A percentile compares a stretch with the other conserved stretches of the same genome.
Conservation (phyloP, 2,329 filamentous ascomycete genomes). For the Aureobasidium uvarum region DNA sequence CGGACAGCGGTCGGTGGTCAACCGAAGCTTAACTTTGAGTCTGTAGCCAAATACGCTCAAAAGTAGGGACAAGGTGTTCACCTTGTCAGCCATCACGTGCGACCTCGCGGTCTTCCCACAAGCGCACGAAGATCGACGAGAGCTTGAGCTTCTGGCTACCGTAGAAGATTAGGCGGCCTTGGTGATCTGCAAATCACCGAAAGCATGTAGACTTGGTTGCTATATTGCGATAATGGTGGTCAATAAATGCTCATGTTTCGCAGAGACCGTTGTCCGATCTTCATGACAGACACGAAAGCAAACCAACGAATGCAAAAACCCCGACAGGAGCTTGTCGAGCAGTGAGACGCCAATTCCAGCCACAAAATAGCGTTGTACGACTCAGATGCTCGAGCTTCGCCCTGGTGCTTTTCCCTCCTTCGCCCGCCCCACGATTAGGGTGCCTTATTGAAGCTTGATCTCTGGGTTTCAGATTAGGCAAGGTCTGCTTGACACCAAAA, state of each 20-base stretch:
- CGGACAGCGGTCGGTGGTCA: conserved; percentile 1
- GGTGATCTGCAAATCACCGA: conserved; percentile 18
- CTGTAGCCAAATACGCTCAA: background rate
- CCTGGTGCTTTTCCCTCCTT: conserved; percentile 7
- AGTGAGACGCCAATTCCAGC: conserved; percentile 20
- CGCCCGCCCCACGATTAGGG: conserved; percentile 1
- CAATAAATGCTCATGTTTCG: background rate
- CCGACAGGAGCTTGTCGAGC: background rate
- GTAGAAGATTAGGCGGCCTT: conserved; percentile 3
- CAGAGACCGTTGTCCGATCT: conserved; percentile 16
- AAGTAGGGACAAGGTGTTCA: background rate
- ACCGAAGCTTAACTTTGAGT: conserved; percentile 17
- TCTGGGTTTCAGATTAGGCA: conserved; percentile 18
- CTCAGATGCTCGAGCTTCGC: conserved; percentile 16
- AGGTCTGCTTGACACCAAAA: conserved; percentile 15
- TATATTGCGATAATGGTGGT: conserved; percentile 19
- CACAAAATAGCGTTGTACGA: conserved; percentile 22
- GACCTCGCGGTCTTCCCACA: conserved; percentile 1
- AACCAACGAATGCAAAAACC: conserved; percentile 7
- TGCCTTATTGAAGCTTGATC: conserved; percentile 23
- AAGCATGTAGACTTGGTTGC: background rate
- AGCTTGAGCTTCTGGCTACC: conserved; percentile 22
- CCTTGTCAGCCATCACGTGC: conserved; percentile 1
- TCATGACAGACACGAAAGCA: background rate
- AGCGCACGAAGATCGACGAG: background rate